These are phyloP conservation scores for Hibiscus syriacus DNA, from an alignment of 345 rosid genomes.

Conservation along the genomic window DNA sequence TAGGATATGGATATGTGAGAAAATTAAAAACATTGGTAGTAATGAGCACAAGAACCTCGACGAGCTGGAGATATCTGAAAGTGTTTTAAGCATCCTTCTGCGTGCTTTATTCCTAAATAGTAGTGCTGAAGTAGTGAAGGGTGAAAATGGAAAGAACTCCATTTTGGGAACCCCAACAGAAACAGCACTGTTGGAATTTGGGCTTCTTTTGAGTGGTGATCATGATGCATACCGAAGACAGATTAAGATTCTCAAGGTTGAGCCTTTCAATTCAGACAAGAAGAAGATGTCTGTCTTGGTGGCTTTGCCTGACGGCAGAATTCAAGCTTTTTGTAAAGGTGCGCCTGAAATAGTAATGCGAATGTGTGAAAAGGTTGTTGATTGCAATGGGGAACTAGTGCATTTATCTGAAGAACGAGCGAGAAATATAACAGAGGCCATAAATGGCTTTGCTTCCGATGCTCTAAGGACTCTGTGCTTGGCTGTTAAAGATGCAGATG, in stretches of 20 bases:
- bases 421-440: conserved; percentile 35
- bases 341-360: conserved; percentile 80
- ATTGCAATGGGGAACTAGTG: conserved; percentile 43
- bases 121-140: conserved; percentile 71
- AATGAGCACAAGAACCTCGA: conserved; percentile 23
- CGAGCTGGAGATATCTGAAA: conserved; percentile 42
- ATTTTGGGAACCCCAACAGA: conserved; percentile 91
- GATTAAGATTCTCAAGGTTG: conserved; percentile 55
- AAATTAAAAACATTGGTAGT: conserved; percentile 26
- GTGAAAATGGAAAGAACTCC: conserved; percentile 56
- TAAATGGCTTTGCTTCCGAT: conserved; percentile 61
- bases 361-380: conserved; percentile 72
- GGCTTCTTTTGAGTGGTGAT: conserved; percentile 70
- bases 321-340: conserved; percentile 86
- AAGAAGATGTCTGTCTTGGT: conserved; percentile 92
- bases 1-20: conserved; percentile 64
- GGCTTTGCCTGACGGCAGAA: conserved; percentile 55
- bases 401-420: conserved; percentile 48
- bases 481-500: conserved; percentile 63
- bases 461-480: conserved; percentile 85
- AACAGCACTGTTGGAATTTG: conserved; percentile 77
- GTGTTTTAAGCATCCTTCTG: conserved; percentile 39
- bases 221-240: conserved; percentile 43
- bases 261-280: conserved; percentile 85
- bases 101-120: conserved; percentile 74